These are phyloP conservation scores for Alternaria ethzedia DNA, from an alignment of 2,329 filamentous ascomycete genomes.

Conservation along the genomic window DNA sequence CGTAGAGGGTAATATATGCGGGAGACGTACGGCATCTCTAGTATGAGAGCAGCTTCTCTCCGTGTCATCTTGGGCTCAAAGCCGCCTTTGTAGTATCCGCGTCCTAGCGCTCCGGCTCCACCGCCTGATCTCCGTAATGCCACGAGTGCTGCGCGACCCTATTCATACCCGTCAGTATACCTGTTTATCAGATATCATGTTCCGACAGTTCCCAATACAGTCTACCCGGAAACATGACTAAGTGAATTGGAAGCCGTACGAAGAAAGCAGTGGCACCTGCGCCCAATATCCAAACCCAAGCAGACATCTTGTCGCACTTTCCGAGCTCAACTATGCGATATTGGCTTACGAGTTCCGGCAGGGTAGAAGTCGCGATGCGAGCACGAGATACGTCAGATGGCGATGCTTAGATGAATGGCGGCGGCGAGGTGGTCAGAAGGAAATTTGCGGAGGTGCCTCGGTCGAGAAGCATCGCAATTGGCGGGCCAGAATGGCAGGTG, in stretches of 20 bases:
- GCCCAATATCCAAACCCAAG: constrained; percentile 65
- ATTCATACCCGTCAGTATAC: constrained; percentile 23
- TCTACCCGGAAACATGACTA: too few relatives aligned
- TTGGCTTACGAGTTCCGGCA: not conserved
- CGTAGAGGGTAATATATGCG: too few relatives aligned
- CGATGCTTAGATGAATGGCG: not conserved
- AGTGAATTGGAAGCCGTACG: constrained; percentile 49
- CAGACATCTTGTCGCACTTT: constrained; percentile 55
- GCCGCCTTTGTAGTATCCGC: constrained; percentile 97
- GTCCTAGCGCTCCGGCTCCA: constrained; percentile 77
- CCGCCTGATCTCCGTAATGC: constrained; percentile 80
- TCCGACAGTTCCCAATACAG: not conserved
- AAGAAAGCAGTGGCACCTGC: constrained; percentile 71
- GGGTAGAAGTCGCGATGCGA: constrained; percentile 1
- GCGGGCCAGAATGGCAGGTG: not conserved
- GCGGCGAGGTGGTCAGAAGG: constrained; percentile 8
- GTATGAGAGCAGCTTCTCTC: constrained; percentile 86
- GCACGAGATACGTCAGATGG: not conserved
- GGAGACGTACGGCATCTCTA: constrained; percentile 80
- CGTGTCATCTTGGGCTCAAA: constrained; percentile 95
- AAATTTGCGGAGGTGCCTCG: constrained; percentile 32
- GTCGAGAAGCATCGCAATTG: constrained; percentile 22
- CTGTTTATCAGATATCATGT: too few relatives aligned
- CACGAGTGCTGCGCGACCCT: constrained; percentile 93
- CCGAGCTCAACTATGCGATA: not conserved